Percentiles rank a stretch among this genome's conserved stretches.
Conservation (phyloP, 129 eudicot species). For the Chrysanthemum seticuspe region DNA sequence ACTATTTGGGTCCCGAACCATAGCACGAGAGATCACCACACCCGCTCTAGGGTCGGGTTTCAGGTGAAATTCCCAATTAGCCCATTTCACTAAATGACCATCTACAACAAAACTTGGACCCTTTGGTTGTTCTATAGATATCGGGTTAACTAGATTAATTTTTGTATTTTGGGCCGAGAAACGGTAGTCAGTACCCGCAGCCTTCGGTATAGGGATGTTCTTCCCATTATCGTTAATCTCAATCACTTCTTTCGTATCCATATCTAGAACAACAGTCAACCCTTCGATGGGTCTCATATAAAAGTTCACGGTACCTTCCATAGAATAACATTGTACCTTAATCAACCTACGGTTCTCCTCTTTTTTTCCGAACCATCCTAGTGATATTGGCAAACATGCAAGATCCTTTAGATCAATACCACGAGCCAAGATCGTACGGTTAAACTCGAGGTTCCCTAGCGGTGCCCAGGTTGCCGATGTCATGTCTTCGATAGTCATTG, state of each 20-base stretch:
- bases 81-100: constrained; percentile 81
- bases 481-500: constrained; percentile 87
- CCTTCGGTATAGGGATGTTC: constrained; percentile 82
- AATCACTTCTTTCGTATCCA: constrained; percentile 71
- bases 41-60: constrained; percentile 97
- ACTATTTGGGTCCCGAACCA: constrained; percentile 56
- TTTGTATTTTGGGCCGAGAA: constrained; percentile 52
- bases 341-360: constrained; percentile 78
- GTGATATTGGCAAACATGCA: constrained; percentile 82
- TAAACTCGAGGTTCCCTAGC: constrained; percentile 59
- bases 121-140: constrained; percentile 90
- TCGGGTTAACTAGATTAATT: constrained; percentile 60
- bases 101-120: constrained; percentile 82
- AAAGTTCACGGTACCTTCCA: constrained; percentile 73
- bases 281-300: constrained; percentile 99
- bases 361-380: constrained; percentile 73
- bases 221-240: constrained; percentile 62
- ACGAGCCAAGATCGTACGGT: constrained; percentile 66
- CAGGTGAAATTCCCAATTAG: constrained; percentile 94
- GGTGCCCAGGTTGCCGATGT: constrained; percentile 63
- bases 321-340: constrained; percentile 77
- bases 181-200: constrained; percentile 79
- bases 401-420: constrained; percentile 79
- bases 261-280: constrained; percentile 66
- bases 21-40: constrained; percentile 71